Evolutionary conservation across 1,284 basidiomycete genomes (phyloP).

Genomic region (Boletus subluridellus): DNA sequence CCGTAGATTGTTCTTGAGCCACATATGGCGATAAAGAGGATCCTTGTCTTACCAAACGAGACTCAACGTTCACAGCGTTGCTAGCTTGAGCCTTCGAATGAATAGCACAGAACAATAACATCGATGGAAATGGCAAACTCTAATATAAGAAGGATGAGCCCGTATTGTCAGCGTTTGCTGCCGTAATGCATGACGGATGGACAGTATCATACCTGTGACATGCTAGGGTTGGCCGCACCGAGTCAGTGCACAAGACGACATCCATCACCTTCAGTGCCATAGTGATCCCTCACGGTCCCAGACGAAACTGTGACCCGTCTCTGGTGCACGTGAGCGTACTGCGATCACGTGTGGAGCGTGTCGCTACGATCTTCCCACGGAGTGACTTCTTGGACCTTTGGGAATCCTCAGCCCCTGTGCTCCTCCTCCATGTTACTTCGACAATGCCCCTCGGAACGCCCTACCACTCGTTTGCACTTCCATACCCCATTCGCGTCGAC

Average conservation of each 20-base stretch:
- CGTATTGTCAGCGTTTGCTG: neutral
- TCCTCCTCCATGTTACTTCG: neutral
- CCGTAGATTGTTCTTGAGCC: too few species aligned
- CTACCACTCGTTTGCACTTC: slow-evolving; percentile 59
- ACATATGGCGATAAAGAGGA: neutral
- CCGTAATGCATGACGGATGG: neutral
- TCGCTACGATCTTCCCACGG: too few species aligned
- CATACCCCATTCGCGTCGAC: slow-evolving; percentile 79
- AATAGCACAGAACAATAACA: neutral
- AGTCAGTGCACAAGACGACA: neutral
- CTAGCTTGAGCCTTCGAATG: neutral
- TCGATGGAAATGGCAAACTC: neutral
- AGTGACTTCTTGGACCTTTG: too few species aligned
- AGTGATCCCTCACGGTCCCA: too few species aligned
- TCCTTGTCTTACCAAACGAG: neutral
- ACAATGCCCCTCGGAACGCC: slow-evolving; percentile 70
- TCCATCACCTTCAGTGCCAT: too few species aligned
- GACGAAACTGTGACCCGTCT: too few species aligned
- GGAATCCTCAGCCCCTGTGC: slow-evolving; percentile 15
- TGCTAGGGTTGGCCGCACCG: neutral
- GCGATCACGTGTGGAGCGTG: too few species aligned
- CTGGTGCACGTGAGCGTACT: too few species aligned
- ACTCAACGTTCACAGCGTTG: neutral
- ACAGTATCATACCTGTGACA: neutral
- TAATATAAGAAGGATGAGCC: neutral